Percentiles rank a stretch among this genome's conserved stretches.
These are phyloP conservation scores for Heritiera littoralis DNA, from an alignment of 345 rosid genomes.

Conservation along the genomic window DNA sequence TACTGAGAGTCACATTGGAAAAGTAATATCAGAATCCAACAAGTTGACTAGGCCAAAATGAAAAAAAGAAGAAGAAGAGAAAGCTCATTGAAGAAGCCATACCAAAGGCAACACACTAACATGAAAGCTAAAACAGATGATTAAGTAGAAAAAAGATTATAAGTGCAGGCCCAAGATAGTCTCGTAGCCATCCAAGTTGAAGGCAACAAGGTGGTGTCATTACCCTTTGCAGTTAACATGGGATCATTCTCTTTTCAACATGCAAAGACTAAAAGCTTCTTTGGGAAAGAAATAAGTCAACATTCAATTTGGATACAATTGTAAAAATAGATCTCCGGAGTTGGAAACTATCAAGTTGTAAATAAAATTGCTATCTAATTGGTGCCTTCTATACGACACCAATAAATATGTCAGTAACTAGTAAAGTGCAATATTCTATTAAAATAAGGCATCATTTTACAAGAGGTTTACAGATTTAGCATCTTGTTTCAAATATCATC, in stretches of 20 bases:
- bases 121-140: background rate
- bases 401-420: constrained; percentile 8
- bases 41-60: background rate
- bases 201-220: background rate
- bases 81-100: background rate
- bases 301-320: background rate
- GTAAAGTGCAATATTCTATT: background rate
- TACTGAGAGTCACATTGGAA: constrained; percentile 45
- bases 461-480: background rate
- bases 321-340: background rate
- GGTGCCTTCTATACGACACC: background rate
- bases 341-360: background rate
- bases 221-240: background rate
- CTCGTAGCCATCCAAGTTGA: background rate
- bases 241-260: background rate
- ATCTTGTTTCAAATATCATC: background rate
- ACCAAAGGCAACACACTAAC: background rate
- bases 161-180: background rate
- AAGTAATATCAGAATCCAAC: constrained; percentile 21
- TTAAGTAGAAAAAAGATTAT: background rate
- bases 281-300: background rate
- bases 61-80: background rate
- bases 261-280: background rate
- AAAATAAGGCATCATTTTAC: background rate
- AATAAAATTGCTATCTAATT: background rate